A percentile compares a stretch with the other conserved stretches of the same genome.
Conservation (phyloP, 805 yeast genomes). For the Nadsonia fulvescens region DNA sequence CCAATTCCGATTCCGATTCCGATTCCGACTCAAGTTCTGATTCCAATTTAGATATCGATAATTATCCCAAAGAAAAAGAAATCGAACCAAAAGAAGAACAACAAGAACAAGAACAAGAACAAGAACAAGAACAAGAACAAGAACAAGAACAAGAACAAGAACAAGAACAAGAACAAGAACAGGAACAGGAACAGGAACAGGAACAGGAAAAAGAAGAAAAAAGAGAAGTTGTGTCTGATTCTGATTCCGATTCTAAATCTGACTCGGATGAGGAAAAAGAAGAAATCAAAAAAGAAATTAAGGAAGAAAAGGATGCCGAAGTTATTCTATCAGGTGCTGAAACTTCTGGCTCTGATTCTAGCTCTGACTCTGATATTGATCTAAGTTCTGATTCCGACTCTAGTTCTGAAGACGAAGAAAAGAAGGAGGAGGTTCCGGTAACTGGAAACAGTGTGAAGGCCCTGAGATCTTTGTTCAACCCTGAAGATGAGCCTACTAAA, state of each 20-base stretch:
- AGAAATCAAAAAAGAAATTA: constrained; percentile 1
- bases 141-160: not conserved
- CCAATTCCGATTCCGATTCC: constrained; percentile 5
- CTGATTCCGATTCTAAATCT: constrained; percentile 1
- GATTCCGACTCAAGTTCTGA: constrained; percentile 6
- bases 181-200: constrained; percentile 1
- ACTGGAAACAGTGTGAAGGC: too few relatives aligned
- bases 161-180: constrained; percentile 3
- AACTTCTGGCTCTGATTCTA: too few relatives aligned
- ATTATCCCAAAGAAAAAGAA: constrained; percentile 2
- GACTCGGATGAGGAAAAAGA: constrained; percentile 2
- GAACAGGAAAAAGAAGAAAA: not conserved
- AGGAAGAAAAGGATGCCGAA: constrained; percentile 3
- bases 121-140: not conserved
- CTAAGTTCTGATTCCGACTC: too few relatives aligned
- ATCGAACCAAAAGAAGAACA: constrained; percentile 3
- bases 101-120: not conserved
- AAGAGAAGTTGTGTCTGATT: not conserved
- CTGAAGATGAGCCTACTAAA: constrained; percentile 5
- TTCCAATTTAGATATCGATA: constrained; percentile 3
- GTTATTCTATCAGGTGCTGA: too few relatives aligned
- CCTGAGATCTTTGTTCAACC: constrained; percentile 9
- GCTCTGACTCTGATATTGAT: too few relatives aligned
- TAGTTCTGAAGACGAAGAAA: too few relatives aligned
- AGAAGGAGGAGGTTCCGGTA: too few relatives aligned